Evolutionary conservation across 1,284 basidiomycete species (phyloP).

Genomic region (Wallemia hederae): DNA sequence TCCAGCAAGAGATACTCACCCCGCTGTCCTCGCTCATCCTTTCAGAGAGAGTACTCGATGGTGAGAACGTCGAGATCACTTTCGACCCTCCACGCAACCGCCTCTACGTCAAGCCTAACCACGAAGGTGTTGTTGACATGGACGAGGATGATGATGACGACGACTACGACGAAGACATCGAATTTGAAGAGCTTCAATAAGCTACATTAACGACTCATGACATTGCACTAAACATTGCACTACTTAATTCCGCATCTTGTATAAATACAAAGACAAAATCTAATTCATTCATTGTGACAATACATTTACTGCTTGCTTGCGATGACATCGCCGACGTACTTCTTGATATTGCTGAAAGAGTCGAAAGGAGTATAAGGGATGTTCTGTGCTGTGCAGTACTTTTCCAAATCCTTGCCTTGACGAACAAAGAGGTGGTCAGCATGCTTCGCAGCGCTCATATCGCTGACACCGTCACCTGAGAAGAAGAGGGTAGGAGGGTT

Average conservation of each 20-base stretch:
- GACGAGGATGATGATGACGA: constrained; percentile 10
- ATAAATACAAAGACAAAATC: not conserved
- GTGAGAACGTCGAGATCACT: constrained; percentile 40
- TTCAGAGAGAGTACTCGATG: constrained; percentile 51
- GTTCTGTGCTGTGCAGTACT: not conserved
- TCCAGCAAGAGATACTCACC: constrained; percentile 58
- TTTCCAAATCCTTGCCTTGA: not conserved
- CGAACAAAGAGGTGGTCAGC: constrained; percentile 62
- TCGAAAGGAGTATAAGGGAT: not conserved
- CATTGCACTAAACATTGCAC: not conserved
- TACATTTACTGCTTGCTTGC: not conserved
- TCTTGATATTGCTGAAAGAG: not conserved
- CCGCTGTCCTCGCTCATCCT: constrained; percentile 68
- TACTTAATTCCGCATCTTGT: not conserved
- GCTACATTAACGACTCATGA: too few relatives aligned
- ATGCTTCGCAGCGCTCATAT: constrained; percentile 63
- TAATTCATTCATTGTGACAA: not conserved
- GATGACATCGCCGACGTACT: not conserved
- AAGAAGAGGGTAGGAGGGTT: constrained; percentile 59
- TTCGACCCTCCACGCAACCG: constrained; percentile 65
- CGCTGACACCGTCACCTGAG: constrained; percentile 75
- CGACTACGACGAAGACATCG: not conserved
- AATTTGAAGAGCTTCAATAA: constrained; percentile 1
- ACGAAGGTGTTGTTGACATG: constrained; percentile 25
- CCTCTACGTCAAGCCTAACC: constrained; percentile 56